A percentile compares a stretch with the other conserved stretches of the same genome.
phyloP scores from a whole-genome alignment of 345 rosid genomes.

The Physaria fendleri region DNA sequence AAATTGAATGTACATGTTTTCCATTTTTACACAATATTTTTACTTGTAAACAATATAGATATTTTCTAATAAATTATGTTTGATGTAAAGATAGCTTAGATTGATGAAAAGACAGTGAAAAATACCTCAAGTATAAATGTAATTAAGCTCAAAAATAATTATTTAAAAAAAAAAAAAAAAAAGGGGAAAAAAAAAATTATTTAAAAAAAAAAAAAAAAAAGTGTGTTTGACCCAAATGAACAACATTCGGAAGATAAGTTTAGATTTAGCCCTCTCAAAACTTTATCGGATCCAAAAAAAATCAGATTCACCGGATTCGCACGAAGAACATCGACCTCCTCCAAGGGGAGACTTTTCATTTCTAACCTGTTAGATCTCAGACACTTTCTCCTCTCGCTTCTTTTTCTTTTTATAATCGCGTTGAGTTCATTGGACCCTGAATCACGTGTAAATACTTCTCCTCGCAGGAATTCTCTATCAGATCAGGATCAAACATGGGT shows the following conservation, averaged over 20 bases:
- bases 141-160: not conserved
- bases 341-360: slow-evolving; percentile 14
- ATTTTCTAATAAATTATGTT: too few relatives aligned
- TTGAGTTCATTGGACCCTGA: slow-evolving; percentile 1
- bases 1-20: too few relatives aligned
- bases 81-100: too few relatives aligned
- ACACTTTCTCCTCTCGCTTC: slow-evolving; percentile 5
- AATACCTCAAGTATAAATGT: not conserved
- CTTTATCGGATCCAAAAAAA: slow-evolving; percentile 11
- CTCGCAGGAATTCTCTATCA: slow-evolving; percentile 18
- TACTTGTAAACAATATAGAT: not conserved
- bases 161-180: too few relatives aligned
- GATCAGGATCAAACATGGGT: slow-evolving; percentile 60
- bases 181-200: too few relatives aligned
- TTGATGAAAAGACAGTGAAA: too few relatives aligned
- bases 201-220: too few relatives aligned
- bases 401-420: not conserved
- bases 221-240: not conserved
- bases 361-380: slow-evolving; percentile 20
- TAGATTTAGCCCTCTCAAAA: slow-evolving; percentile 18
- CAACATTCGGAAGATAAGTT: slow-evolving; percentile 1
- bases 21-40: too few relatives aligned
- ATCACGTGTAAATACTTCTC: slow-evolving; percentile 4
- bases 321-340: slow-evolving; percentile 18
- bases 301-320: slow-evolving; percentile 25